Evolutionary conservation across 2,329 filamentous ascomycete species (phyloP).

Genomic region (Alternaria conjuncta): DNA sequence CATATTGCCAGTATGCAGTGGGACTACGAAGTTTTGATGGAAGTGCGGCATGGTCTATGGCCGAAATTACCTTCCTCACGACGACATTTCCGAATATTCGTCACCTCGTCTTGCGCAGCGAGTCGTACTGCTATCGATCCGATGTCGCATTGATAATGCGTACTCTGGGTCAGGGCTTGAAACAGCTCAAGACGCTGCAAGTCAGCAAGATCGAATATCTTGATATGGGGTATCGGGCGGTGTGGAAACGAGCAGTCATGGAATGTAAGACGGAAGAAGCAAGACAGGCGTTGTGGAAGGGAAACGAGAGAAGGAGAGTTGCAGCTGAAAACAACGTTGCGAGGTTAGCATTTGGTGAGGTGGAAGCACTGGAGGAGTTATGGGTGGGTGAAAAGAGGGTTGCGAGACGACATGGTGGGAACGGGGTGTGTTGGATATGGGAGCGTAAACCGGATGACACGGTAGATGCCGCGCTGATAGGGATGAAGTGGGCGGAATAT

Average conservation of each 20-base stretch:
- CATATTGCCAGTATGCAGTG: background rate
- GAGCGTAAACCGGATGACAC: constrained; percentile 13
- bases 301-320: constrained; percentile 19
- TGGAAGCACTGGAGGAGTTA: constrained; percentile 12
- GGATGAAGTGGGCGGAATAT: constrained; percentile 14
- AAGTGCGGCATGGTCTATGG: constrained; percentile 17
- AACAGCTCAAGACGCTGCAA: constrained; percentile 7
- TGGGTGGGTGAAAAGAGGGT: constrained; percentile 26
- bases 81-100: constrained; percentile 11
- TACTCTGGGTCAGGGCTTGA: constrained; percentile 8
- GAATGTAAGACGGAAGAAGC: constrained; percentile 16
- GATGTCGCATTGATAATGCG: constrained; percentile 13
- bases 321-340: constrained; percentile 22
- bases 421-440: constrained; percentile 19
- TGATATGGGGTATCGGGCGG: constrained; percentile 21
- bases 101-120: constrained; percentile 18
- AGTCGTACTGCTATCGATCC: constrained; percentile 22
- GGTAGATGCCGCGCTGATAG: background rate
- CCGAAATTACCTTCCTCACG: constrained; percentile 15
- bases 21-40: constrained; percentile 17
- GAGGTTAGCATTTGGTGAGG: constrained; percentile 14
- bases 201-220: constrained; percentile 20
- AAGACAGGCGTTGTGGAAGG: constrained; percentile 14
- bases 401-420: constrained; percentile 9
- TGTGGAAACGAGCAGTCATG: constrained; percentile 22